Conservation (phyloP, 768 basidiomycete genomes). For the Suillus lakei region DNA sequence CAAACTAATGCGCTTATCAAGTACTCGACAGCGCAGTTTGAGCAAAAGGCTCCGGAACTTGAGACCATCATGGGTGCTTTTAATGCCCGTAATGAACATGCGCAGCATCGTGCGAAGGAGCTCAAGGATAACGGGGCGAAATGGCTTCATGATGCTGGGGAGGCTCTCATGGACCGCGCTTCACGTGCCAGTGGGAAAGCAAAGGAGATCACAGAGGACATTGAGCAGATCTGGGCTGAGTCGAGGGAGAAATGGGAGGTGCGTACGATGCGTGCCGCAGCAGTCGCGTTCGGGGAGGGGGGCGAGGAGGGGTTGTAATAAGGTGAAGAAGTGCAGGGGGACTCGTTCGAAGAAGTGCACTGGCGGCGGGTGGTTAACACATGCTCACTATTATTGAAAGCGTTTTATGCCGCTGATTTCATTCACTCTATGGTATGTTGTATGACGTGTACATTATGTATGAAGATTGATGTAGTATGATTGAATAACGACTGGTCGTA, state of each 20-base stretch:
- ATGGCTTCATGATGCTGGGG: conserved; percentile 48
- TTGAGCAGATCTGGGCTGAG: conserved; percentile 12
- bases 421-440: neutral
- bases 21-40: conserved; percentile 43
- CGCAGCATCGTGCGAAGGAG: conserved; percentile 57
- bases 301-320: neutral
- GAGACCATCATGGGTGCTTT: conserved; percentile 44
- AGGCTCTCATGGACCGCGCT: conserved; percentile 46
- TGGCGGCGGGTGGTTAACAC: conserved; percentile 6
- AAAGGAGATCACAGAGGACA: conserved; percentile 41
- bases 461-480: conserved; percentile 7
- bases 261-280: neutral
- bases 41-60: conserved; percentile 44
- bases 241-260: conserved; percentile 5
- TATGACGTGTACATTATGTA: conserved; percentile 9
- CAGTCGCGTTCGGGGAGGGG: neutral
- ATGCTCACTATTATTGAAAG: neutral
- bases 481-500: conserved; percentile 7
- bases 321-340: neutral
- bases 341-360: conserved; percentile 3
- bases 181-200: conserved; percentile 48
- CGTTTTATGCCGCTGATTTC: neutral
- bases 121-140: conserved; percentile 53
- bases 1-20: conserved; percentile 47
- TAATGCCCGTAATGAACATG: conserved; percentile 53